A percentile compares a stretch with the other conserved stretches of the same genome.
Evolutionary conservation across 257 asterid genomes (phyloP).

Genomic region (Solanum gracilifrons): DNA sequence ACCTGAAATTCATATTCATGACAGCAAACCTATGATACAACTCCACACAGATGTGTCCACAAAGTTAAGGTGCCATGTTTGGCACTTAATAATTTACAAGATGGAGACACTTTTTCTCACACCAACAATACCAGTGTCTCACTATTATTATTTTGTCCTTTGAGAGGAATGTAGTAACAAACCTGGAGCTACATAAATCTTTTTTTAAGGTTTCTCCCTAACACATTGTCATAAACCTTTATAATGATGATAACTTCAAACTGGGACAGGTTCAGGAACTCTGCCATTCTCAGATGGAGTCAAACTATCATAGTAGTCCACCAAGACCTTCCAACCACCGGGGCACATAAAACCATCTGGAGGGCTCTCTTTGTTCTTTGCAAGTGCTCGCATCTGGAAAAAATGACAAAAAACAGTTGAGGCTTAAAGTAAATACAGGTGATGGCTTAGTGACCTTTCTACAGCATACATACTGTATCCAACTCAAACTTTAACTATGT

Average conservation of each 20-base stretch:
- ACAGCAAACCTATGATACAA: slow-evolving; percentile 1
- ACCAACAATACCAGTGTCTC: background rate
- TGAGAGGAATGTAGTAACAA: background rate
- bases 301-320: slow-evolving; percentile 70
- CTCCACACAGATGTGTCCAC: background rate
- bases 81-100: background rate
- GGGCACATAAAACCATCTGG: slow-evolving; percentile 99
- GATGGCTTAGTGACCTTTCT: background rate
- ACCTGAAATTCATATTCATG: background rate
- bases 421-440: background rate
- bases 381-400: slow-evolving; percentile 77
- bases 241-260: slow-evolving; percentile 16
- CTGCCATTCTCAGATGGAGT: slow-evolving; percentile 44
- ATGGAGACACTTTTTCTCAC: background rate
- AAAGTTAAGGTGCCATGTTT: background rate
- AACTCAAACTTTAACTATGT: background rate
- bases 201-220: background rate
- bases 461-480: background rate
- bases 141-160: background rate
- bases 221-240: background rate
- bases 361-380: slow-evolving; percentile 76
- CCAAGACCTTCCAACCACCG: slow-evolving; percentile 94
- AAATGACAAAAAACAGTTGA: background rate
- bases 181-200: background rate
- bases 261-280: slow-evolving; percentile 43